These are phyloP conservation scores for Viola odorata DNA, from an alignment of 345 rosid species.

Conservation along the genomic window DNA sequence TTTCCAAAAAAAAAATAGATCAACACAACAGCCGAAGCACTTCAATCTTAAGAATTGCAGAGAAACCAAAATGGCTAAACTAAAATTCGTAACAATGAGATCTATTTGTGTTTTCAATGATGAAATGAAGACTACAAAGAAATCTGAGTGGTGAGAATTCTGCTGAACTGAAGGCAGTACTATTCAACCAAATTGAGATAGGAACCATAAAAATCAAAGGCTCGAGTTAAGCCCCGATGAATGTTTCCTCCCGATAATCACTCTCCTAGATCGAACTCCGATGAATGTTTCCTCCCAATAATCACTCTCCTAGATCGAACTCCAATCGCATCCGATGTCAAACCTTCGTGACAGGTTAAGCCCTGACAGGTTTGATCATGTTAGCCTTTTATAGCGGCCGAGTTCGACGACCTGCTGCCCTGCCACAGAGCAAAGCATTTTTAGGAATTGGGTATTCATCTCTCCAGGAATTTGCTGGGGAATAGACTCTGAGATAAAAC, in stretches of 20 bases:
- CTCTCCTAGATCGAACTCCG: constrained; percentile 2
- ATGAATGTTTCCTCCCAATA: neutral
- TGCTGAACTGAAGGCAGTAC: too few relatives aligned
- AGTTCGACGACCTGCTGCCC: constrained; percentile 37
- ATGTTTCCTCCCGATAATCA: neutral
- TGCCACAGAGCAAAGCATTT: constrained; percentile 56
- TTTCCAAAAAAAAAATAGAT: too few relatives aligned
- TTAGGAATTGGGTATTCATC: constrained; percentile 63
- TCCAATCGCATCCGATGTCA: constrained; percentile 1
- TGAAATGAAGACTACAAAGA: too few relatives aligned
- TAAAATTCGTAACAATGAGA: too few relatives aligned
- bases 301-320: neutral
- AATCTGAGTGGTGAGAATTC: too few relatives aligned
- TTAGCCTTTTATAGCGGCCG: constrained; percentile 6
- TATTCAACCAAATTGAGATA: too few relatives aligned
- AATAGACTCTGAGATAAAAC: constrained; percentile 53
- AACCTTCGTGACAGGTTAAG: constrained; percentile 8
- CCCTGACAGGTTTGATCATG: too few relatives aligned
- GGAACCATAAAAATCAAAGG: neutral
- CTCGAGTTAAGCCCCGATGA: constrained; percentile 17
- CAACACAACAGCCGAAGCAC: too few relatives aligned
- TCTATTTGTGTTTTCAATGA: too few relatives aligned
- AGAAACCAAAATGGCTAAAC: too few relatives aligned
- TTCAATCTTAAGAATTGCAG: too few relatives aligned
- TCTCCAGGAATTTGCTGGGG: constrained; percentile 53